These are phyloP conservation scores for Solanum tarapatanum DNA, from an alignment of 257 asterid species.

Conservation along the genomic window DNA sequence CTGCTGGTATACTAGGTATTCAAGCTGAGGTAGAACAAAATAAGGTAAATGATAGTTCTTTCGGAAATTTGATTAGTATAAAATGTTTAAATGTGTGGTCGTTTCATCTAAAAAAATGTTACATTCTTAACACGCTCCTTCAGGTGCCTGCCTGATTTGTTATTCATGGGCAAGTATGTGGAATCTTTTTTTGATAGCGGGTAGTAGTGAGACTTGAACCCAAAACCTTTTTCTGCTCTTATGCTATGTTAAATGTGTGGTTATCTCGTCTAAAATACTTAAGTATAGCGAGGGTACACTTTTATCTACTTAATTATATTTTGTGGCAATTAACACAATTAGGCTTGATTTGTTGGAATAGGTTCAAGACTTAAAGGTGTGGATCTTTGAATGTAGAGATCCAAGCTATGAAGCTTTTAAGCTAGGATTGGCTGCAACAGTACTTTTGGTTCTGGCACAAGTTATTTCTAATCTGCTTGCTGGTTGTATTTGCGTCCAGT, in stretches of 20 bases:
- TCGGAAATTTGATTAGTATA: background rate
- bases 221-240: background rate
- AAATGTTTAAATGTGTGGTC: background rate
- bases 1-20: slow-evolving; percentile 35
- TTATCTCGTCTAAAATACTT: background rate
- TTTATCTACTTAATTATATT: no score
- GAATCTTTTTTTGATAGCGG: background rate
- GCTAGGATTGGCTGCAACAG: slow-evolving; percentile 61
- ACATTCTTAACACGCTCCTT: background rate
- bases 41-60: slow-evolving; percentile 9
- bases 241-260: background rate
- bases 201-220: background rate
- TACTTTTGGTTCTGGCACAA: slow-evolving; percentile 56
- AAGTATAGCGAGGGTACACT: background rate
- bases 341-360: slow-evolving; percentile 2
- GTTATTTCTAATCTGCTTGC: slow-evolving; percentile 34
- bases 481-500: slow-evolving; percentile 57
- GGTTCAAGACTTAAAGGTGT: slow-evolving; percentile 40
- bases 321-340: background rate
- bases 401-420: slow-evolving; percentile 75
- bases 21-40: slow-evolving; percentile 37
- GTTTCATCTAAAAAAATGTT: background rate
- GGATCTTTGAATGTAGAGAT: slow-evolving; percentile 74
- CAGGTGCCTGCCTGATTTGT: background rate
- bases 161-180: background rate